A percentile compares a stretch with the other conserved stretches of the same genome.
phyloP scores from a whole-genome alignment of 441 rosid genomes.

The Hura crepitans region DNA sequence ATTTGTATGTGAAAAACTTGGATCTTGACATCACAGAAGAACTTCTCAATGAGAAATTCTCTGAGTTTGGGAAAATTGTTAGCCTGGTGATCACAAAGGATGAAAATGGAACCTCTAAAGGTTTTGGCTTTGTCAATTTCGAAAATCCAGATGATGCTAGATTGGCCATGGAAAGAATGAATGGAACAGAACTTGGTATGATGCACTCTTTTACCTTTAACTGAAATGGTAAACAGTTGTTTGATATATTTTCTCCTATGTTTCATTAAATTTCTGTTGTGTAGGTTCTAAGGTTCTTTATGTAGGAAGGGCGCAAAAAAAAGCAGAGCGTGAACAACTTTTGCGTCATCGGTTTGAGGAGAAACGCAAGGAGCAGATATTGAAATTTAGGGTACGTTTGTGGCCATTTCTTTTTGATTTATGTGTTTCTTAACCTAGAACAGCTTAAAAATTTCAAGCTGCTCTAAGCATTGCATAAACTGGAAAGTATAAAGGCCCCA shows the following conservation, averaged over 20 bases:
- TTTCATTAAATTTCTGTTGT: neutral
- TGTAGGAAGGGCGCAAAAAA: constrained; percentile 72
- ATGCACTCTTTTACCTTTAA: neutral
- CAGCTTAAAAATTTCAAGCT: constrained; percentile 2
- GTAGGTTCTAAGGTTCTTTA: constrained; percentile 59
- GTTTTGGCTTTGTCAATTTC: constrained; percentile 79
- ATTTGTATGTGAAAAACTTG: constrained; percentile 71
- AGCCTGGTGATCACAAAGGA: constrained; percentile 55
- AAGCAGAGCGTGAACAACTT: constrained; percentile 59
- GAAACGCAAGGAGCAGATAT: constrained; percentile 34
- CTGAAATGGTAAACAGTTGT: neutral
- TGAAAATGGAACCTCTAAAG: constrained; percentile 54
- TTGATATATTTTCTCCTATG: neutral
- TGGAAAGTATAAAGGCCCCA: neutral
- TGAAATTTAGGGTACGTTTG: constrained; percentile 25
- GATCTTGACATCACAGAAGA: constrained; percentile 47
- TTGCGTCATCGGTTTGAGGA: constrained; percentile 37
- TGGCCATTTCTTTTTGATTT: neutral
- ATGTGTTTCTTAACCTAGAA: neutral
- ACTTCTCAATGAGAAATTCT: constrained; percentile 43
- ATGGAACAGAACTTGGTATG: constrained; percentile 47
- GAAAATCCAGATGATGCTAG: constrained; percentile 54
- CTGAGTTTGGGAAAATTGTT: constrained; percentile 56
- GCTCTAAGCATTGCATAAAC: neutral
- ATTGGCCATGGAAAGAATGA: constrained; percentile 52